A percentile compares a stretch with the other conserved stretches of the same genome.
Conservation (phyloP, 2,329 filamentous ascomycete species). For the Chaetomium strumarium region DNA sequence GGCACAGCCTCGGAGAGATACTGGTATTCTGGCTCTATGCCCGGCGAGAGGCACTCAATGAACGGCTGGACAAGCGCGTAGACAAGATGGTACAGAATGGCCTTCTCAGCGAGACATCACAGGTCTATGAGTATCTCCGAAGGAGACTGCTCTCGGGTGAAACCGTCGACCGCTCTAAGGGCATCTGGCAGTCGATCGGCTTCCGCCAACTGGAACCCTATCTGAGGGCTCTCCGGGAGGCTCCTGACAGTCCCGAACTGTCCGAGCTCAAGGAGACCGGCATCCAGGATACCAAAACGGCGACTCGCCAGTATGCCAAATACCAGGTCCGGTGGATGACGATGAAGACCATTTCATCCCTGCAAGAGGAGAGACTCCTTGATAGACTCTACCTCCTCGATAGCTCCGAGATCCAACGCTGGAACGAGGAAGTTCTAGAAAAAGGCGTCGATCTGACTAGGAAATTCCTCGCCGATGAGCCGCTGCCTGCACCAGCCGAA, state of each 20-base stretch:
- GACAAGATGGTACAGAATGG: conserved; percentile 70
- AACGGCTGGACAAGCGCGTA: conserved; percentile 69
- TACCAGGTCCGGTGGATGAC: conserved; percentile 84
- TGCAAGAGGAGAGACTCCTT: conserved; percentile 50
- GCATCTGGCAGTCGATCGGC: conserved; percentile 95
- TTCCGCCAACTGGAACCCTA: conserved; percentile 86
- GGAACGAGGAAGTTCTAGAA: conserved; percentile 56
- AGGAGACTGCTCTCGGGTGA: conserved; percentile 38
- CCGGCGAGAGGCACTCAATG: conserved; percentile 58
- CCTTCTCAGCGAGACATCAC: conserved; percentile 44
- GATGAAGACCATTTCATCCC: conserved; percentile 67
- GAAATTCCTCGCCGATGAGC: conserved; percentile 54
- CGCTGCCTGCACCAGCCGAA: conserved; percentile 46
- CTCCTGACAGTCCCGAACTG: conserved; percentile 35
- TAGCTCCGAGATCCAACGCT: conserved; percentile 61
- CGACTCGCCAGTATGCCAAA: conserved; percentile 82
- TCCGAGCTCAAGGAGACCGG: conserved; percentile 51
- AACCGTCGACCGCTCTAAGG: conserved; percentile 64
- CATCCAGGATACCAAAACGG: conserved; percentile 71
- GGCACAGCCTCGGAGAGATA: conserved; percentile 43
- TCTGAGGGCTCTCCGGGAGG: conserved; percentile 41
- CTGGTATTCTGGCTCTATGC: conserved; percentile 86
- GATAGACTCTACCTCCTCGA: conserved; percentile 72
- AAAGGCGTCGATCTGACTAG: conserved; percentile 58
- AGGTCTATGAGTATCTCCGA: conserved; percentile 39